These are phyloP conservation scores for Gentiana straminea DNA, from an alignment of 257 asterid species.

Conservation along the genomic window DNA sequence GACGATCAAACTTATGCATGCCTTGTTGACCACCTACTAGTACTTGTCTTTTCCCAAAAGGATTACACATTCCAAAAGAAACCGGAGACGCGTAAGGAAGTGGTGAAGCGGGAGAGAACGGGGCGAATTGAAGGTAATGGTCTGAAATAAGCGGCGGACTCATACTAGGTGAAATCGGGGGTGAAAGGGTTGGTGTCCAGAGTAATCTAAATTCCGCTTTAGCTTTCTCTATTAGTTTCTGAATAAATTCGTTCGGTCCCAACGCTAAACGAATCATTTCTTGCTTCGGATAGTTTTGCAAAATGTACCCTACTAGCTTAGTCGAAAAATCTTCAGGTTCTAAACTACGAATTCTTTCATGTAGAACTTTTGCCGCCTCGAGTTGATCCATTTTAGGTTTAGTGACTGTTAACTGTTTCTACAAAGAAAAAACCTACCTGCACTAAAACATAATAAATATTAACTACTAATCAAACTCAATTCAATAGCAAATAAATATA, in stretches of 20 bases:
- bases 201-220: constrained; percentile 28
- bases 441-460: not conserved
- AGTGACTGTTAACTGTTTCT: not conserved
- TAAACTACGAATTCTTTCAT: constrained; percentile 33
- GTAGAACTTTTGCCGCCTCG: constrained; percentile 54
- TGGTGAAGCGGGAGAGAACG: constrained; percentile 28
- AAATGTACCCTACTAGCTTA: constrained; percentile 56
- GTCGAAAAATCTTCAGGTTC: constrained; percentile 60
- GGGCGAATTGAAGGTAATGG: constrained; percentile 23
- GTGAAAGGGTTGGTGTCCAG: constrained; percentile 28
- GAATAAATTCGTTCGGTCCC: constrained; percentile 61
- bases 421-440: not conserved
- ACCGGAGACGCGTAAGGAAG: constrained; percentile 21
- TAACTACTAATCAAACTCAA: not conserved
- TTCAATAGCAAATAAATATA: too few species aligned
- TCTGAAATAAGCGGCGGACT: constrained; percentile 27
- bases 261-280: constrained; percentile 80
- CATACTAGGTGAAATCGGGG: constrained; percentile 56
- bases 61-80: constrained; percentile 20
- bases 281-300: constrained; percentile 50
- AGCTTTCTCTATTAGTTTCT: constrained; percentile 35
- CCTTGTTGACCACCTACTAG: constrained; percentile 21
- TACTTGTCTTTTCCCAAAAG: constrained; percentile 31
- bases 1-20: constrained; percentile 17
- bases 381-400: constrained; percentile 35